These are phyloP conservation scores for Phyllosticta ampelicida DNA, from an alignment of 2,329 filamentous ascomycete genomes.

Conservation along the genomic window DNA sequence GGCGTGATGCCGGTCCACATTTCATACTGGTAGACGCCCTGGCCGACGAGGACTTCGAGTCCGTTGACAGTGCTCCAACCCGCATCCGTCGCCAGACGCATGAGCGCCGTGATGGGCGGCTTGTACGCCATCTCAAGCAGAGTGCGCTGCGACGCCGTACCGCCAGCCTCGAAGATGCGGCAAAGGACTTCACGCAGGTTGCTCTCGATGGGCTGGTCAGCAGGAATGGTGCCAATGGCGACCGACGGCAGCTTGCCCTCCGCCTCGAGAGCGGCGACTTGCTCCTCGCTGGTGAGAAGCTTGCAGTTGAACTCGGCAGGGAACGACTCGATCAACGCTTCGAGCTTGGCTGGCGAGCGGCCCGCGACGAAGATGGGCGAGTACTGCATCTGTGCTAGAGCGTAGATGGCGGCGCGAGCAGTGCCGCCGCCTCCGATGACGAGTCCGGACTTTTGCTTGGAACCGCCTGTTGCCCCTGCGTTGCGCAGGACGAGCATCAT, in stretches of 20 bases:
- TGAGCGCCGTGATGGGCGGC: constrained; percentile 69
- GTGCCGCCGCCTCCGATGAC: constrained; percentile 90
- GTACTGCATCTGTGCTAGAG: constrained; percentile 73
- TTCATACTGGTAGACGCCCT: constrained; percentile 76
- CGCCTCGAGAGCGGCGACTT: constrained; percentile 38
- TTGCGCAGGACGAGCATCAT: constrained; percentile 72
- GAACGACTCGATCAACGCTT: constrained; percentile 60
- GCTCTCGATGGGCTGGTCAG: constrained; percentile 69
- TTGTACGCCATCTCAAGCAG: constrained; percentile 96
- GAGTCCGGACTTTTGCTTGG: constrained; percentile 42
- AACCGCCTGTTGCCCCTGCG: constrained; percentile 41
- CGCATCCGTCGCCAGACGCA: constrained; percentile 66
- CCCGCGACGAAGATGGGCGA: constrained; percentile 80
- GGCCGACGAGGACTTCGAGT: constrained; percentile 77
- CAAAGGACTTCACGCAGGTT: constrained; percentile 55
- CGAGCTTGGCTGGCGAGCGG: constrained; percentile 58
- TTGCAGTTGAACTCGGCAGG: constrained; percentile 60
- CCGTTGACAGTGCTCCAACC: constrained; percentile 81
- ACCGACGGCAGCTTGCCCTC: constrained; percentile 49
- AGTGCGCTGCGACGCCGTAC: constrained; percentile 35
- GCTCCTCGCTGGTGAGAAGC: constrained; percentile 45
- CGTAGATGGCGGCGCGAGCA: constrained; percentile 80
- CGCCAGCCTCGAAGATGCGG: constrained; percentile 35
- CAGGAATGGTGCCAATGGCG: constrained; percentile 83
- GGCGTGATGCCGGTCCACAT: constrained; percentile 76